Evolutionary conservation across 176 grass and related monocot species (phyloP), one percentile per base, ranked within the genome.

Genomic region (Thinopyrum elongatum): DNA sequence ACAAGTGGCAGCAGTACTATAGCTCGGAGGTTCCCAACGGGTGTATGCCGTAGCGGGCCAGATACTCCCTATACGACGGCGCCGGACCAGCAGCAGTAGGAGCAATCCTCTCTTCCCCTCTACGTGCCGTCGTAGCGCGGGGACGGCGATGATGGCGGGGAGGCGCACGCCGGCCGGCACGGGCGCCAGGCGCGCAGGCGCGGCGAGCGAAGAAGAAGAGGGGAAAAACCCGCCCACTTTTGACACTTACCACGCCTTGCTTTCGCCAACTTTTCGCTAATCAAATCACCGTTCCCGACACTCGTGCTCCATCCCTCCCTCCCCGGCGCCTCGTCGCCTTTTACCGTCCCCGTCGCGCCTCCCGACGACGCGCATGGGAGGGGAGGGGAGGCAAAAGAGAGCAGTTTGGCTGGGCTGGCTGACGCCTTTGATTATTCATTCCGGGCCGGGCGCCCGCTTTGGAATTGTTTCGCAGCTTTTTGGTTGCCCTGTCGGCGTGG

Each of bases 131-230:
- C 16, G 68, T 26, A 19, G 69, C 47, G 23, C 73, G 36, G 83
- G 62, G 39, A 28, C 71, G 71, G 51, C 80, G 80, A 92, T 92
- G 90, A 92, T 92, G 93, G 70, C 80, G 73, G 47, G 31, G 82
- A 10, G 81, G 87, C 85, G 89, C 93, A 91, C 90, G 92, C 28
- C 75, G 67, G 66, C 29, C 59, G 25, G 77, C 58, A 47, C 26
- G 39, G 70, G 8, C 38, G 60, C 78, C 25, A 21, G n/a, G 14
- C 69, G 47, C 10, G 11, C n/a, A 23, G 65, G 25, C 47, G 76
- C 76, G 3, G 57, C 55, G 62, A 38, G 66, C 21, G 83, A 27
- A 27, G 38, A 23, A 7, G 68, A 65, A 74, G 55, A 70, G 7
- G 51, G 4, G 1, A 22, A 70, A 72, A 47, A 78, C 34, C 21